Percentiles rank a stretch among this genome's conserved stretches.
phyloP scores from a whole-genome alignment of 257 asterid species.

The Nicotiana tomentosiformis region DNA sequence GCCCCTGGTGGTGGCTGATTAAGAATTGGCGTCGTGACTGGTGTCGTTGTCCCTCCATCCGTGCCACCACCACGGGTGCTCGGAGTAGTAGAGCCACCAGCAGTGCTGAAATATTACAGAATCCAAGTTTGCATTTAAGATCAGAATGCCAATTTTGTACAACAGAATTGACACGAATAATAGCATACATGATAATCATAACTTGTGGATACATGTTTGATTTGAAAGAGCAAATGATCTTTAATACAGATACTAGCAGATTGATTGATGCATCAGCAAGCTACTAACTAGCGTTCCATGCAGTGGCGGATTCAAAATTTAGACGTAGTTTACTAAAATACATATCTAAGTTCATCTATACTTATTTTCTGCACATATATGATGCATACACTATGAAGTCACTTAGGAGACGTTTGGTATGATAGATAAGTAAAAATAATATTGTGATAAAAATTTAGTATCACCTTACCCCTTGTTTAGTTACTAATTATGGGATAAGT shows the following conservation, averaged over 20 bases:
- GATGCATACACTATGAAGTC: too few species aligned
- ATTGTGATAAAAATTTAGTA: too few species aligned
- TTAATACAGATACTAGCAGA: not conserved
- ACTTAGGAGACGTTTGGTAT: too few species aligned
- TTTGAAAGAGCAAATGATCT: not conserved
- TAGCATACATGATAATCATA: not conserved
- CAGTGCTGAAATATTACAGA: conserved; percentile 32
- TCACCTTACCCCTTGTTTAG: too few species aligned
- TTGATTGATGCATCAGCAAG: not conserved
- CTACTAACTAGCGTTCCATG: not conserved
- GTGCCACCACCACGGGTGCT: conserved; percentile 14
- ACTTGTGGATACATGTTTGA: not conserved
- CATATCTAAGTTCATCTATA: too few species aligned
- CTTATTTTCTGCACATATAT: not conserved
- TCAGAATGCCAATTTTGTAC: not conserved
- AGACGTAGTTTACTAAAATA: not conserved
- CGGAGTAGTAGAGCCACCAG: conserved; percentile 41
- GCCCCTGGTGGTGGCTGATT: conserved; percentile 38
- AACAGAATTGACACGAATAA: not conserved
- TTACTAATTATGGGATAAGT: too few species aligned
- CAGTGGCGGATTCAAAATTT: not conserved
- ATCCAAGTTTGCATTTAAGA: not conserved
- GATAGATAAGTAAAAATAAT: too few species aligned
- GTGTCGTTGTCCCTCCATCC: conserved; percentile 21
- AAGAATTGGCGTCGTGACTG: conserved; percentile 19